Conservation (phyloP, 2,329 filamentous ascomycete species). For the Didymella pomorum region DNA sequence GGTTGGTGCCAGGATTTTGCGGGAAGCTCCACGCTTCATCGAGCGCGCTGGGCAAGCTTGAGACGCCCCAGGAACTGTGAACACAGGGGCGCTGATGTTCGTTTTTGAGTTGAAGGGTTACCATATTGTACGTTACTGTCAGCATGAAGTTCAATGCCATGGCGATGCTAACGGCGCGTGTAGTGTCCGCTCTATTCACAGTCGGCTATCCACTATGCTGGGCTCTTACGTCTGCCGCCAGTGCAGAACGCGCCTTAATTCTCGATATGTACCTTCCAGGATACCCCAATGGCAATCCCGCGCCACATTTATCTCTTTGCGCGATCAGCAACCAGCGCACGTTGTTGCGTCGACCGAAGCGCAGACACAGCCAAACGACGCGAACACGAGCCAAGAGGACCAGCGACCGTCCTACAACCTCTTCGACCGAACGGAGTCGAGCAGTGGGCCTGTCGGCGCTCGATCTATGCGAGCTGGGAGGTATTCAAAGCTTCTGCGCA, state of each 20-base stretch:
- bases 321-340: slow-evolving; percentile 19
- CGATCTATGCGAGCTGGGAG: slow-evolving; percentile 16
- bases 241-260: slow-evolving; percentile 38
- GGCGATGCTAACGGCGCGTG: slow-evolving; percentile 10
- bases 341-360: slow-evolving; percentile 20
- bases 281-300: slow-evolving; percentile 41
- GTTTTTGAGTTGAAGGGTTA: background rate
- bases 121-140: slow-evolving; percentile 5
- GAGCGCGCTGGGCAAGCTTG: background rate
- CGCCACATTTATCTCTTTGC: slow-evolving; percentile 46
- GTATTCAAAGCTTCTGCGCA: slow-evolving; percentile 29
- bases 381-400: slow-evolving; percentile 1
- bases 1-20: slow-evolving; percentile 15
- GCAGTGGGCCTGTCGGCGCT: background rate
- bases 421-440: slow-evolving; percentile 3
- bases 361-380: slow-evolving; percentile 11
- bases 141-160: background rate
- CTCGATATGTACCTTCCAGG: slow-evolving; percentile 16
- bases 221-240: slow-evolving; percentile 46
- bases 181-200: slow-evolving; percentile 5
- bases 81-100: background rate
- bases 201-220: slow-evolving; percentile 35
- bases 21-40: slow-evolving; percentile 3
- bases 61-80: background rate
- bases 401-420: slow-evolving; percentile 11